phyloP scores from a whole-genome alignment of 2,329 filamentous ascomycete species.

The Raffaelea arxii region DNA sequence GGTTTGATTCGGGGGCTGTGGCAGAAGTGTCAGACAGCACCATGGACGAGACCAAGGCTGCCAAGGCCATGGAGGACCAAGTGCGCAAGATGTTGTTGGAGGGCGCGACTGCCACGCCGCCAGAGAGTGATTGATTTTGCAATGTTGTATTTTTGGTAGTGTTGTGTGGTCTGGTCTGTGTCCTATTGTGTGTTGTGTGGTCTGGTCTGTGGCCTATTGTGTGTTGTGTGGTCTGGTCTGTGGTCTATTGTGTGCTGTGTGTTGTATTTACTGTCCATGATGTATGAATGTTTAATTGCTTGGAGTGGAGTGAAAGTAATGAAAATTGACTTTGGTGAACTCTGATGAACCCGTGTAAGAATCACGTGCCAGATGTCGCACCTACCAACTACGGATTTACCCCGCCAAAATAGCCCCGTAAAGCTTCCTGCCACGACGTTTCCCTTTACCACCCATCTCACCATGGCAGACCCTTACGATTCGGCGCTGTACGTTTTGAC shows the following conservation, averaged over 20 bases:
- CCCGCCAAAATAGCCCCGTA: not conserved
- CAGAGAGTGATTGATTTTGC: conserved; percentile 8
- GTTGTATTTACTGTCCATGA: no score
- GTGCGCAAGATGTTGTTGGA: conserved; percentile 31
- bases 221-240: no score
- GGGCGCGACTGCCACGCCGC: conserved; percentile 6
- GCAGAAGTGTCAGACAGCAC: conserved; percentile 16
- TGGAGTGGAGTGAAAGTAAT: no score
- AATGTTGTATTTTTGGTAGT: no score
- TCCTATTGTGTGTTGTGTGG: no score
- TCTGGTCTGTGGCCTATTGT: no score
- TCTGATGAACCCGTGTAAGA: not conserved
- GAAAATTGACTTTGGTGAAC: no score
- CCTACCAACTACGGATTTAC: not conserved
- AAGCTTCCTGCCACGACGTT: not conserved
- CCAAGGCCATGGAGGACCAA: conserved; percentile 30
- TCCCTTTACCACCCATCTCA: not conserved
- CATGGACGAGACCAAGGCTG: conserved; percentile 16
- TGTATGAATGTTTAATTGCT: no score
- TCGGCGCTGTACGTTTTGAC: conserved; percentile 56
- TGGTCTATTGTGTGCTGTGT: no score
- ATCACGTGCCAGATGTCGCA: not conserved
- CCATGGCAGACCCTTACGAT: conserved; percentile 55
- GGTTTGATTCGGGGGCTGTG: no score
- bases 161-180: no score